Evolutionary conservation across 2,329 filamentous ascomycete genomes (phyloP).

Genomic region (Huntiella bhutanensis): DNA sequence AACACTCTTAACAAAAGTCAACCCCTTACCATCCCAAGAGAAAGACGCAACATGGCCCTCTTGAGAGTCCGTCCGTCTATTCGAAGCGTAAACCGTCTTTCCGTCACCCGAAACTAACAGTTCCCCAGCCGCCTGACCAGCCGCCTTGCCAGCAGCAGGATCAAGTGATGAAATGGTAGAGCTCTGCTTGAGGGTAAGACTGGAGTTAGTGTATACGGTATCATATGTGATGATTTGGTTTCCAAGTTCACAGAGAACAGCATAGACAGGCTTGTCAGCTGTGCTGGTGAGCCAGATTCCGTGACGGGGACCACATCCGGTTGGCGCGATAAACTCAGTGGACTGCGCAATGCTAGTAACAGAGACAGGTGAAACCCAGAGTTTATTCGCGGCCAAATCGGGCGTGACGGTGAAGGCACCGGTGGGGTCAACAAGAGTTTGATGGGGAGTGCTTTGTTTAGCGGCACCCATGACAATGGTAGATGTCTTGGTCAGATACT

Average conservation of each 20-base stretch:
- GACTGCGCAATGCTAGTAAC: conserved; percentile 23
- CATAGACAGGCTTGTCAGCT: conserved; percentile 10
- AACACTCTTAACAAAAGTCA: conserved; percentile 19
- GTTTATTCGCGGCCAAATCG: conserved; percentile 30
- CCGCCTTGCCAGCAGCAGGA: conserved; percentile 14
- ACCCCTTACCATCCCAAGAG: conserved; percentile 17
- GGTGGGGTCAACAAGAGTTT: conserved; percentile 28
- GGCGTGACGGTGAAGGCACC: conserved; percentile 30
- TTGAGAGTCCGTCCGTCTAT: conserved; percentile 26
- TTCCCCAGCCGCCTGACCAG: conserved; percentile 27
- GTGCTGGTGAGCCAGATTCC: conserved; percentile 14
- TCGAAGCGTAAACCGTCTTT: conserved; percentile 30
- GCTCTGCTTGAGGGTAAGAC: conserved; percentile 1
- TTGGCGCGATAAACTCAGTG: conserved; percentile 17
- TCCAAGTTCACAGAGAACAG: conserved; percentile 12
- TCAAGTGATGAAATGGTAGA: neutral
- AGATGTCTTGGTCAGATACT: conserved; percentile 12
- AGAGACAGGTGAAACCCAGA: conserved; percentile 26
- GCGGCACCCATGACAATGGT: conserved; percentile 17
- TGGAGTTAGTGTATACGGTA: conserved; percentile 19
- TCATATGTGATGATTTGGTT: conserved; percentile 12
- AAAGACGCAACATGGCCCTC: conserved; percentile 32
- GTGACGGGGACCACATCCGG: conserved; percentile 31
- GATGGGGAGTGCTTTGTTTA: conserved; percentile 24
- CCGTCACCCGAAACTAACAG: conserved; percentile 24